Evolutionary conservation across 2,329 filamentous ascomycete species (phyloP).

Genomic region (Leptographium wingfieldii): DNA sequence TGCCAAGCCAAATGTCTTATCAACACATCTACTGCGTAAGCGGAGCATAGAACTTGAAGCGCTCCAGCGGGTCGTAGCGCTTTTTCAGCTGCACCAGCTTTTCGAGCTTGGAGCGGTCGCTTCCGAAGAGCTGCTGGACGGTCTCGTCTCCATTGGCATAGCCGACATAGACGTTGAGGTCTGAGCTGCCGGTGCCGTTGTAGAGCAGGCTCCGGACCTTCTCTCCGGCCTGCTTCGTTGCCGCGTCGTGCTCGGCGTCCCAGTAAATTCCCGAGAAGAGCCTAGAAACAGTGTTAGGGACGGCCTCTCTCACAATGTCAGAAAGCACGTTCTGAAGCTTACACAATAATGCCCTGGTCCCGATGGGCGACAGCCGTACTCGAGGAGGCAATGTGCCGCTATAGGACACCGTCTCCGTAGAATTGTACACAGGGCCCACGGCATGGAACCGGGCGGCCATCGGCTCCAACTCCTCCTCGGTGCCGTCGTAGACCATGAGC

Average conservation of each 20-base stretch:
- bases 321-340: neutral
- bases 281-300: neutral
- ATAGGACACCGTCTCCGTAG: neutral
- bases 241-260: neutral
- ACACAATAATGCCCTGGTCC: neutral
- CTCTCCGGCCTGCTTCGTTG: neutral
- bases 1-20: neutral
- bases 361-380: neutral
- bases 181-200: neutral
- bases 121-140: neutral
- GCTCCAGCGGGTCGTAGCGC: neutral
- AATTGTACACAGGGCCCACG: neutral
- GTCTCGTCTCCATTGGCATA: neutral
- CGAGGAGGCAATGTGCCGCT: neutral
- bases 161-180: neutral
- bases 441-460: neutral
- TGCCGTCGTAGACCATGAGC: neutral
- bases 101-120: neutral
- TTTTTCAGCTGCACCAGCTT: neutral
- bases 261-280: neutral
- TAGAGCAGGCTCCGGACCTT: neutral
- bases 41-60: neutral
- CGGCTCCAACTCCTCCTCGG: neutral
- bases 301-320: neutral
- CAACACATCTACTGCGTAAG: neutral